These are phyloP conservation scores for Cucurbita moschata DNA, from an alignment of 306 rosid genomes.

Conservation along the genomic window DNA sequence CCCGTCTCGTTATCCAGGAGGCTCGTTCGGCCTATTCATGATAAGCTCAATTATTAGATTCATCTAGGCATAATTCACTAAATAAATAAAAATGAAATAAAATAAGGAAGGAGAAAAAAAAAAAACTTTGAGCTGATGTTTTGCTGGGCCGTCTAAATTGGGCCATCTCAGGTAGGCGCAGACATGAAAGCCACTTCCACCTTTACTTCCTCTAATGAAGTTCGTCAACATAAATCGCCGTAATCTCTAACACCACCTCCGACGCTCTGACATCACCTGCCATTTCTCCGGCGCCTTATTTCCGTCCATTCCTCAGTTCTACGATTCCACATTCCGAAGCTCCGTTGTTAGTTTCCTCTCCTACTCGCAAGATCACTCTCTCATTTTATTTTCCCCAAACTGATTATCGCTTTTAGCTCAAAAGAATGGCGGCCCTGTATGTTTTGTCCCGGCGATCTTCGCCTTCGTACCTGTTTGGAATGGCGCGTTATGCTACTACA, in stretches of 20 bases:
- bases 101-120: no score
- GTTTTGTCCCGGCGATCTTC: slow-evolving; percentile 44
- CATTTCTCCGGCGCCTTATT: not conserved
- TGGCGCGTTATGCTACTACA: slow-evolving; percentile 28
- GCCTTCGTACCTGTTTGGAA: slow-evolving; percentile 21
- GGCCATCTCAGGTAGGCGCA: not conserved
- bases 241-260: not conserved
- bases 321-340: not conserved
- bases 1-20: no score
- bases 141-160: not conserved
- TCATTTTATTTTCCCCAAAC: not conserved
- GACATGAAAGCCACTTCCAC: not conserved
- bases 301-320: not conserved
- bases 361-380: not conserved
- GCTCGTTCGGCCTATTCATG: no score
- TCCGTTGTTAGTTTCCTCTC: not conserved
- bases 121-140: not conserved
- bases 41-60: no score
- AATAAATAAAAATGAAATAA: no score
- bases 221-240: not conserved
- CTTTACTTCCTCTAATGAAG: not conserved
- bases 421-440: slow-evolving; percentile 38
- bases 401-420: not conserved
- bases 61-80: no score
- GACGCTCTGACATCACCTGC: not conserved